Evolutionary conservation across 2,329 filamentous ascomycete species (phyloP).

Genomic region (Penicillium aurantiogriseum): DNA sequence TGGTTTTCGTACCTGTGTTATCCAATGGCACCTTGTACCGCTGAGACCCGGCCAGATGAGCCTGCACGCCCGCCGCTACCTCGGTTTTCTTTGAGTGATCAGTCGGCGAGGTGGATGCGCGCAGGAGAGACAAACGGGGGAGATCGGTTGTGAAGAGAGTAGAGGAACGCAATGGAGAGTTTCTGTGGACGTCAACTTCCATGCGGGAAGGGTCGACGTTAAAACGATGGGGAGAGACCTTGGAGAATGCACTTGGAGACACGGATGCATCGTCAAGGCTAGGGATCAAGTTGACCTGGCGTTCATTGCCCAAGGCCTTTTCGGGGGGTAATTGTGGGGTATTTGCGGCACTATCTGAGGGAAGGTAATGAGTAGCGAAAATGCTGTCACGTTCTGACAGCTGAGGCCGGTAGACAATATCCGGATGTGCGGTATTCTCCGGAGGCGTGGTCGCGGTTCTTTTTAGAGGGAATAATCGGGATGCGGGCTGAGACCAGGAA

Average conservation of each 20-base stretch:
- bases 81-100: conserved; percentile 25
- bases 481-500: conserved; percentile 34
- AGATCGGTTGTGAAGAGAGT: conserved; percentile 26
- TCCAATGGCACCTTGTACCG: conserved; percentile 25
- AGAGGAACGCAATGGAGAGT: conserved; percentile 30
- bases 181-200: conserved; percentile 40
- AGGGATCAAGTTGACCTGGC: conserved; percentile 33
- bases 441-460: conserved; percentile 34
- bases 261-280: conserved; percentile 32
- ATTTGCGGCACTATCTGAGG: conserved; percentile 49
- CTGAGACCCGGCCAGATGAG: conserved; percentile 20
- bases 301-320: conserved; percentile 30
- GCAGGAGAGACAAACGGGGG: conserved; percentile 27
- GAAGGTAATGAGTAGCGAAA: conserved; percentile 61
- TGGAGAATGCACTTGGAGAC: conserved; percentile 29
- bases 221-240: conserved; percentile 31
- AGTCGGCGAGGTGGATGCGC: conserved; percentile 28
- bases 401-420: conserved; percentile 45
- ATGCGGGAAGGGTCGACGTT: conserved; percentile 35
- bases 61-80: conserved; percentile 19
- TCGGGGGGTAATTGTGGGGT: conserved; percentile 38
- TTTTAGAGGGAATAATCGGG: conserved; percentile 36
- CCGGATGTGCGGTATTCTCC: conserved; percentile 29
- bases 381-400: conserved; percentile 63
- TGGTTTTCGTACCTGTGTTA: conserved; percentile 23